Conservation (phyloP, 352 stramenopile genomes). For the Saprolegnia diclina region DNA sequence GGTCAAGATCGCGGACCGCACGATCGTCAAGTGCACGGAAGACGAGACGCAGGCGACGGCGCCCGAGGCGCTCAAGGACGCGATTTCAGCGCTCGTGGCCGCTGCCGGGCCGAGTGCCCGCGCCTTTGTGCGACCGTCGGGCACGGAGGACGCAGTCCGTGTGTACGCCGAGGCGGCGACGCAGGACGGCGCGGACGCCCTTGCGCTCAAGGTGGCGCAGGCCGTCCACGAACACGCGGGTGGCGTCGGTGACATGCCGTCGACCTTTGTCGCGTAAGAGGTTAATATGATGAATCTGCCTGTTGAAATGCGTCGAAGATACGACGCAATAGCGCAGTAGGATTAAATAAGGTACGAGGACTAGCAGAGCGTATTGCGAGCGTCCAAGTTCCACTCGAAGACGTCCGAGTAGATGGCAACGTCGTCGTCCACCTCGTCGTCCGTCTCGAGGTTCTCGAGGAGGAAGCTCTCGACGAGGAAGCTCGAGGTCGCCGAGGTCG, state of each 20-base stretch:
- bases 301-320: neutral
- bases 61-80: constrained; percentile 51
- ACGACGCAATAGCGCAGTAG: neutral
- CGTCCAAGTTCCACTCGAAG: constrained; percentile 16
- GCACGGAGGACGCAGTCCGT: constrained; percentile 97
- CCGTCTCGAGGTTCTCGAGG: neutral
- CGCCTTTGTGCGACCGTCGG: constrained; percentile 94
- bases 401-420: neutral
- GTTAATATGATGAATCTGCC: neutral
- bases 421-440: constrained; percentile 3
- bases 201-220: constrained; percentile 83
- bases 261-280: constrained; percentile 60
- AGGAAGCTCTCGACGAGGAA: constrained; percentile 20
- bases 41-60: constrained; percentile 62
- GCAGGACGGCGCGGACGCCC: constrained; percentile 82
- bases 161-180: constrained; percentile 97
- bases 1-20: constrained; percentile 69
- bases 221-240: constrained; percentile 71
- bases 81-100: constrained; percentile 47
- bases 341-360: constrained; percentile 5
- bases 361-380: constrained; percentile 22
- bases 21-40: constrained; percentile 54
- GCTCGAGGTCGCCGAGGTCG: neutral
- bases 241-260: constrained; percentile 55
- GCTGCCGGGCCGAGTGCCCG: constrained; percentile 48